Base-by-base conservation (phyloP, 208 protist genomes). In the Crithidia sp. region DNA sequence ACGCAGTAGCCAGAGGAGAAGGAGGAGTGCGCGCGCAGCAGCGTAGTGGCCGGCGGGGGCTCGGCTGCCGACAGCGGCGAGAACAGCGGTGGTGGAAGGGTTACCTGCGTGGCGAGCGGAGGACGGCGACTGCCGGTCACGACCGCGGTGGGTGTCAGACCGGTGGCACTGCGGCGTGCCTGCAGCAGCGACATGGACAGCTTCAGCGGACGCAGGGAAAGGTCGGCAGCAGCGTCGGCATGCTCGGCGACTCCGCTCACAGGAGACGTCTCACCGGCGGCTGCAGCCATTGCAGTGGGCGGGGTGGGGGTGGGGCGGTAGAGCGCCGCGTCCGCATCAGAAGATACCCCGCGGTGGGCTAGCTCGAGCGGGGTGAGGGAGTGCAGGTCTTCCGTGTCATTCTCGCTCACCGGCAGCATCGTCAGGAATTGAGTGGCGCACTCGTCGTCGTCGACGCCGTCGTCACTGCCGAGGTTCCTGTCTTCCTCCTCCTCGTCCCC, bases 161-260 rank as follows among this genome's bases (percentile, higher is more conserved):
- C 9, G 41, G 8, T 4, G n/a, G n/a, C 16, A 5, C n/a, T 4
- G 43, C 60, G n/a, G 19, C 60, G 45, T 17, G 45, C 16, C 60
- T 66, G 60, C 60, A 54, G 60, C 10, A 66, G 60, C 28, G 60
- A 36, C 43, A 41, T 66, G 45, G 60, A 66, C 13, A 66, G 60
- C 45, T 54, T 12, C n/a, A 54, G 13, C 17, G 60, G 60, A 41
- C 60, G 52, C 60, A 55, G 10, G 14, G 59, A 28, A 28, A 28
- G 28, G 28, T 28, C 28, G 28, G 28, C 28, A 28, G 28, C 28
- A 28, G 28, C 28, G 28, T 28, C 28, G 28, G 28, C 28, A 28
- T 28, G 28, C 28, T 28, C 28, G 28, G 28, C 28, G 28, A 28
- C 28, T 28, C 28, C 28, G 28, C 28, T 28, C 28, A 28, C 28